Evolutionary conservation across 306 rosid species (phyloP).

Genomic region (Vicia faba): DNA sequence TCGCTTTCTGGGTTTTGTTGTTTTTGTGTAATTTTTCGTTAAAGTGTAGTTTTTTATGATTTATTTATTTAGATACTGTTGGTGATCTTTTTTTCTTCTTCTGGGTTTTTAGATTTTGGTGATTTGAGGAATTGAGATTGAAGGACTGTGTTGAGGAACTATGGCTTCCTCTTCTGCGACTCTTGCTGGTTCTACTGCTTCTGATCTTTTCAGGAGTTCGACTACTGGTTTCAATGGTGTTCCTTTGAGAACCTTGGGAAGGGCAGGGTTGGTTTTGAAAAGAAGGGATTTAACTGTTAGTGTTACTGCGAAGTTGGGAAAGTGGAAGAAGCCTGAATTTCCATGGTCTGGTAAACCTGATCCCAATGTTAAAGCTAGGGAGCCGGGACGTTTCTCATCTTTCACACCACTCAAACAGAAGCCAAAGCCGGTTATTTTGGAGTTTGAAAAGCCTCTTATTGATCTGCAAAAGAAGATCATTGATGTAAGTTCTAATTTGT

Average conservation of each 20-base stretch:
- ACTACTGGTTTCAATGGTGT: constrained; percentile 65
- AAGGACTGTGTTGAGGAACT: constrained; percentile 48
- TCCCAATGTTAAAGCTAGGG: constrained; percentile 83
- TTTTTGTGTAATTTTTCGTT: constrained; percentile 1
- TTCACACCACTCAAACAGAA: constrained; percentile 85
- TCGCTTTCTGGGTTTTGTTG: constrained; percentile 27
- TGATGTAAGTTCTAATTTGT: too few species aligned
- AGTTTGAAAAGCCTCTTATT: constrained; percentile 77
- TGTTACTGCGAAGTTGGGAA: constrained; percentile 66
- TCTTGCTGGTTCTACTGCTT: constrained; percentile 62
- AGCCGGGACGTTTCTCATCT: constrained; percentile 63
- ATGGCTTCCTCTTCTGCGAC: constrained; percentile 73
- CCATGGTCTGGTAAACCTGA: constrained; percentile 92
- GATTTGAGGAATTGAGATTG: constrained; percentile 41
- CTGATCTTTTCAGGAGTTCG: constrained; percentile 84
- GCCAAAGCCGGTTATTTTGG: constrained; percentile 75
- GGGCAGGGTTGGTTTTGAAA: constrained; percentile 48
- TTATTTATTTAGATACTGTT: not conserved
- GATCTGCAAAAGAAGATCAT: constrained; percentile 80
- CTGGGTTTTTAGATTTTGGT: constrained; percentile 33
- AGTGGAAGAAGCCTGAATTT: constrained; percentile 77
- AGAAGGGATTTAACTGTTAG: constrained; percentile 50
- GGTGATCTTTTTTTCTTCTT: constrained; percentile 22
- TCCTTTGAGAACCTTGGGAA: constrained; percentile 70
- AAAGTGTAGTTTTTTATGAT: constrained; percentile 12